phyloP scores from a whole-genome alignment of 2,329 filamentous ascomycete species.

The Mollisiaceae sp. region DNA sequence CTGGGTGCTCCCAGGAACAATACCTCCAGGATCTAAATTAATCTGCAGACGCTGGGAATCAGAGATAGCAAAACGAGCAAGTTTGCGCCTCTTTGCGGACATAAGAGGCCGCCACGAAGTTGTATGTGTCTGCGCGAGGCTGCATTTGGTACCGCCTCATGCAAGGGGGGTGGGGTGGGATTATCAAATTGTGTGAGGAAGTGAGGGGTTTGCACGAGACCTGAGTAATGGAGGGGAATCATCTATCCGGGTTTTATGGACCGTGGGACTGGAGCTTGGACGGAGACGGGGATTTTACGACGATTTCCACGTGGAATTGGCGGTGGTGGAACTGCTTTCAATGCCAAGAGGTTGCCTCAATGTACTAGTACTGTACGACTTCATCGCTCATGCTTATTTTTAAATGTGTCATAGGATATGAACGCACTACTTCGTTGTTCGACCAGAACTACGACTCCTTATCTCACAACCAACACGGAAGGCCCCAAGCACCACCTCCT shows the following conservation, averaged over 20 bases:
- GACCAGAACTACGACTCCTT: no score
- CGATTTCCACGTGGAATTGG: neutral
- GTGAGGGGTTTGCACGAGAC: neutral
- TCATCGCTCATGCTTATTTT: neutral
- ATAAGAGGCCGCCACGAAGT: neutral
- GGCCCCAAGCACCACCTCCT: no score
- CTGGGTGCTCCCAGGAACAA: neutral
- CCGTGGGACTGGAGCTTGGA: neutral
- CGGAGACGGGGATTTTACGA: neutral
- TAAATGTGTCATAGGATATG: neutral
- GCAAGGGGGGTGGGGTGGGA: neutral
- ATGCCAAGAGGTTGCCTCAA: neutral
- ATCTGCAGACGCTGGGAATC: neutral
- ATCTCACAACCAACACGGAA: no score
- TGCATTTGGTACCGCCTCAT: neutral
- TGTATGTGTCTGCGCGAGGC: no score
- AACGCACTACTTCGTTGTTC: neutral
- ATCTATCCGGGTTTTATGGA: neutral
- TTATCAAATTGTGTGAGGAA: neutral
- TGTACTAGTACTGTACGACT: neutral
- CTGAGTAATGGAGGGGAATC: neutral
- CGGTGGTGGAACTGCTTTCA: neutral
- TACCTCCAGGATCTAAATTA: neutral
- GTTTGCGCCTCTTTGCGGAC: slow-evolving; percentile 3
- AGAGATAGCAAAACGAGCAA: neutral